Conservation (phyloP, 78 protist genomes). For the Cavenderia fasciculata region DNA sequence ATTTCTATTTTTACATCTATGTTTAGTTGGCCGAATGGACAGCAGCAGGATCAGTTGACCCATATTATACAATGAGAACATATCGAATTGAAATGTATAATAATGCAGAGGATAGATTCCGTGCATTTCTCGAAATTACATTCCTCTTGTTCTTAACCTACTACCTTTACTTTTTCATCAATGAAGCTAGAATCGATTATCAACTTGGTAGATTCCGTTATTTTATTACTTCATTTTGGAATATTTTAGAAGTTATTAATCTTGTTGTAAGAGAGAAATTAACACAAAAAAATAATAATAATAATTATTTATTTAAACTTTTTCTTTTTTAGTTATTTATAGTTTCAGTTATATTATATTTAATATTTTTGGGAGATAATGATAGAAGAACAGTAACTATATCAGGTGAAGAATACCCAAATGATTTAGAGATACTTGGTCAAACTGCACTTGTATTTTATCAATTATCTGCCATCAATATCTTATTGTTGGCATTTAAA, state of each 20-base stretch:
- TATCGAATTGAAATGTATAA: constrained; percentile 50
- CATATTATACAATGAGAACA: constrained; percentile 66
- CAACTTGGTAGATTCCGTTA: constrained; percentile 22
- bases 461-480: constrained; percentile 70
- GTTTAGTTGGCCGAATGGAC: constrained; percentile 37
- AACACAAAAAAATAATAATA: neutral
- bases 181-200: constrained; percentile 70
- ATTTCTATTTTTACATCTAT: neutral
- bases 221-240: constrained; percentile 18
- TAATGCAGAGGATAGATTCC: constrained; percentile 31
- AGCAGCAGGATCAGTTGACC: constrained; percentile 28
- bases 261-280: constrained; percentile 17
- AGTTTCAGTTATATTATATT: constrained; percentile 34
- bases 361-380: constrained; percentile 40
- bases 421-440: constrained; percentile 27
- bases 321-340: constrained; percentile 31
- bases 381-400: neutral
- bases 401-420: neutral
- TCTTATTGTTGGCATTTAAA: constrained; percentile 63
- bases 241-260: constrained; percentile 51
- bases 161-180: constrained; percentile 26
- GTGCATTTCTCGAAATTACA: constrained; percentile 39
- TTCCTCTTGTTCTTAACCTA: constrained; percentile 27
- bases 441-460: constrained; percentile 70
- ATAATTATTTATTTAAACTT: neutral